Evolutionary conservation across 2,329 filamentous ascomycete species (phyloP).

Genomic region (Claviceps purpurea): DNA sequence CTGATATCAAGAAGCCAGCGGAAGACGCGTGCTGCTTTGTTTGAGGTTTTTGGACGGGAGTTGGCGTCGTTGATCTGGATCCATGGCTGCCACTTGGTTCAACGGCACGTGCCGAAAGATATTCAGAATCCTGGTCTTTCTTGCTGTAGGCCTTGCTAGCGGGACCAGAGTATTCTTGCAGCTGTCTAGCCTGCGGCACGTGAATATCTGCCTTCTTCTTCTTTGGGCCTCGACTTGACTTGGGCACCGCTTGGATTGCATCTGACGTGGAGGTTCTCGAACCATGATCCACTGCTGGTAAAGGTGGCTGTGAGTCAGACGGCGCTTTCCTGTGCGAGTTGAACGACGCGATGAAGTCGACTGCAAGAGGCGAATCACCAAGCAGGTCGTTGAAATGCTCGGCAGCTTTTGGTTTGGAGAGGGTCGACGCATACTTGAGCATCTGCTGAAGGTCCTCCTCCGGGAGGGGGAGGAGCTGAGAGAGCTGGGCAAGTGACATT

Average conservation of each 20-base stretch:
- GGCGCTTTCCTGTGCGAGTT: conserved; percentile 50
- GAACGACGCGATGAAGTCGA: conserved; percentile 70
- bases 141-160: conserved; percentile 63
- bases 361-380: conserved; percentile 64
- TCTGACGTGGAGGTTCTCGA: conserved; percentile 7
- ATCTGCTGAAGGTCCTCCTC: conserved; percentile 75
- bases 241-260: conserved; percentile 32
- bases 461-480: conserved; percentile 69
- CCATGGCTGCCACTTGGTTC: conserved; percentile 24
- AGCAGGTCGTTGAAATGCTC: conserved; percentile 81
- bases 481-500: conserved; percentile 55
- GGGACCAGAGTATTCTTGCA: conserved; percentile 48
- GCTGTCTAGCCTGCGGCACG: conserved; percentile 47
- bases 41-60: conserved; percentile 17
- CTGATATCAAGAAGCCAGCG: conserved; percentile 69
- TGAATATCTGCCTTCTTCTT: conserved; percentile 52
- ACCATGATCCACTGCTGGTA: conserved; percentile 4
- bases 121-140: conserved; percentile 55
- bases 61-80: conserved; percentile 24
- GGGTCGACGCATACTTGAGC: conserved; percentile 63
- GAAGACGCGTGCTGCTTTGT: conserved; percentile 43
- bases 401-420: conserved; percentile 65
- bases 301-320: conserved; percentile 1
- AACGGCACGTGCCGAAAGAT: conserved; percentile 44
- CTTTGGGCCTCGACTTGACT: conserved; percentile 29